Base-by-base conservation (phyloP, 1,139 yeast genomes). In the Geotrichum candidum region DNA sequence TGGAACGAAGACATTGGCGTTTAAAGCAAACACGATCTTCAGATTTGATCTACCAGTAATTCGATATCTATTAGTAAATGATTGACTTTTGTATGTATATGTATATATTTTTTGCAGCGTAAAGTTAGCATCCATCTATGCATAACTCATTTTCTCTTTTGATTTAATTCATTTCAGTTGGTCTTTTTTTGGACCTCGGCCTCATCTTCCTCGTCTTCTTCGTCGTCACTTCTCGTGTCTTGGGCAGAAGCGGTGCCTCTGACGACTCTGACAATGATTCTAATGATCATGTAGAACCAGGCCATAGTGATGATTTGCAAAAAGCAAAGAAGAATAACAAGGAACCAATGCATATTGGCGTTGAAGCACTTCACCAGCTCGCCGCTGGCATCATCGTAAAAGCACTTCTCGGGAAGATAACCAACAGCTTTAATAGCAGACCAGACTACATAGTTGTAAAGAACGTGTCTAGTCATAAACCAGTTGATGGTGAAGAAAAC, bases 1-100 rank as follows among this genome's bases (percentile, higher is more conserved):
- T 91, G 97, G 97, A 80, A 80, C 72, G 97, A 91, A 75, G 97
- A 91, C 73, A 91, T 91, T 70, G 97, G 97, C 10, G 85, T 63
- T 38, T 65, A 63, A 53, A 55, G 6, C 6, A 27, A 35, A 31
- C 10, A 18, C 18, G 18, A 18, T 18, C 18, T 10, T 35, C 13
- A 11, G 10, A 3, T 35, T 35, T 11, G 15, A 35, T 13, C 38
- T 27, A 29, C n/a, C 27, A 18, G 10, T 23, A 6, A 48, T 25
- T 48, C n/a, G 51, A 48, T 11, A 23, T 11, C 11, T 23, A 9
- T 3, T n/a, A 48, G 25, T 35, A 35, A 11, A 35, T 35, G 45
- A 10, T 11, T 35, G 45, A 10, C 35, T 31, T 35, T 35, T 35
- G 50, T 10, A 53, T 25, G 46, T 25, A 25, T 25, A 25, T 38